Evolutionary conservation across 208 protist genomes (phyloP).

Genomic region (Crithidia acanthocephali): DNA sequence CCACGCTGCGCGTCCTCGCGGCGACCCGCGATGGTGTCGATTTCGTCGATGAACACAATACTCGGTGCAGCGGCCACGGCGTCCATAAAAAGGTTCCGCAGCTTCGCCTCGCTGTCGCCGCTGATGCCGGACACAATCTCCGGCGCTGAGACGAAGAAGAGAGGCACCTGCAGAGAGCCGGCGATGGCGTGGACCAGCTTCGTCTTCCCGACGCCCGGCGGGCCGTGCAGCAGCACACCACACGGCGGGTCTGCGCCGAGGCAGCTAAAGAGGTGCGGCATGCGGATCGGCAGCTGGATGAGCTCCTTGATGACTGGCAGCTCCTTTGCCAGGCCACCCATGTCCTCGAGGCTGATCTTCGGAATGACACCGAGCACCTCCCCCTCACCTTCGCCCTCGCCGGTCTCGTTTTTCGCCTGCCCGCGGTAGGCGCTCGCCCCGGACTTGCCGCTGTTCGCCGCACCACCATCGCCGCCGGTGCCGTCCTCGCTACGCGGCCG

Average conservation of each 20-base stretch:
- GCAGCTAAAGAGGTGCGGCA: constrained; percentile 95
- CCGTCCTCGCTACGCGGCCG: constrained; percentile 23
- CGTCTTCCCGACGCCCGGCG: constrained; percentile 97
- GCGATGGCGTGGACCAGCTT: constrained; percentile 96
- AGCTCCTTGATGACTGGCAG: constrained; percentile 95
- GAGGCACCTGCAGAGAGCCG: constrained; percentile 92
- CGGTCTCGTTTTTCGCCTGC: constrained; percentile 24
- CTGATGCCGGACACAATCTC: constrained; percentile 98
- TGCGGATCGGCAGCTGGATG: constrained; percentile 94
- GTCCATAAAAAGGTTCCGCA: constrained; percentile 96
- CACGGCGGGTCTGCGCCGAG: constrained; percentile 96
- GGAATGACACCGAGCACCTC: constrained; percentile 80
- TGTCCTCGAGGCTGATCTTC: constrained; percentile 87
- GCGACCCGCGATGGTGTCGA: constrained; percentile 96
- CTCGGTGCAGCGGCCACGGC: constrained; percentile 94
- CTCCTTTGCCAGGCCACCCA: constrained; percentile 93
- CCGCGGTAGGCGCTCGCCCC: neutral
- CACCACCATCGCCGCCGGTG: constrained; percentile 20
- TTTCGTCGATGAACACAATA: constrained; percentile 99
- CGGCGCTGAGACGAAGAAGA: constrained; percentile 95
- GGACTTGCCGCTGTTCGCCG: constrained; percentile 1
- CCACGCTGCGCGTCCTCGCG: constrained; percentile 96
- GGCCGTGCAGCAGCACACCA: constrained; percentile 97
- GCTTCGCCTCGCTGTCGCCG: constrained; percentile 98
- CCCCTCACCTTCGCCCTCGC: constrained; percentile 23